Evolutionary conservation across 129 eudicot species (phyloP), one percentile per base, ranked within the genome.

Genomic region (Rutidosis leptorrhynchoides): DNA sequence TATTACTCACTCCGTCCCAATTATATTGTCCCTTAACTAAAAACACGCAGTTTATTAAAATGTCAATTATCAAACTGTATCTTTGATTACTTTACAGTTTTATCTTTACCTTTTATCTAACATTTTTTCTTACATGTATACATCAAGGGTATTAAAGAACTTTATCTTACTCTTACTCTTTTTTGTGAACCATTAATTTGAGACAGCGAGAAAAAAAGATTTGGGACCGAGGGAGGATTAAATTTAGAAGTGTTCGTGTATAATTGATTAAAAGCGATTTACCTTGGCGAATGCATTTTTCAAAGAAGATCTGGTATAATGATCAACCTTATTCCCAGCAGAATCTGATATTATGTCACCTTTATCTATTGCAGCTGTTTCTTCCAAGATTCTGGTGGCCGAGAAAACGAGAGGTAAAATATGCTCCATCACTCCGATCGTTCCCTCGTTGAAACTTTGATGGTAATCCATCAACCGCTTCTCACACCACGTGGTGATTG

Each of bases 261-360:
- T 45, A 46, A 2, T 27, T n/a, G 6, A n/a, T 24, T 17, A 19
- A 66, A n/a, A 17, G 2, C 6, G 26, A 6, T 26, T 1, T 78
- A 93, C 99, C 90, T 74, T 89, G 21, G 93, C 64, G 49, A 89
- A 93, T 21, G 95, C 99, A 72, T 74, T 72, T 64, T 73, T 77
- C 64, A 93, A 19, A 0, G 99, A 88, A 2, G 99, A 78, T 12
- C 95, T 82, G 28, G 88, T 83, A 64, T 83, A 93, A 6, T 69
- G 76, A 77, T 89, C 96, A 49, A 89, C 99, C 56, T 76, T 72
- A 58, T 88, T 88, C 52, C 87, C 87, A 30, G 63, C 35, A 1
- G 76, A 75, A 57, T 75, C 84, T 6, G 83, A 77, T n/a, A 68
- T 20, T 8, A 17, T 65, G 3, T 75, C 80, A 14, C 49, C 82